phyloP scores from a whole-genome alignment of 2,329 filamentous ascomycete species.

The Rosellinia necatrix region DNA sequence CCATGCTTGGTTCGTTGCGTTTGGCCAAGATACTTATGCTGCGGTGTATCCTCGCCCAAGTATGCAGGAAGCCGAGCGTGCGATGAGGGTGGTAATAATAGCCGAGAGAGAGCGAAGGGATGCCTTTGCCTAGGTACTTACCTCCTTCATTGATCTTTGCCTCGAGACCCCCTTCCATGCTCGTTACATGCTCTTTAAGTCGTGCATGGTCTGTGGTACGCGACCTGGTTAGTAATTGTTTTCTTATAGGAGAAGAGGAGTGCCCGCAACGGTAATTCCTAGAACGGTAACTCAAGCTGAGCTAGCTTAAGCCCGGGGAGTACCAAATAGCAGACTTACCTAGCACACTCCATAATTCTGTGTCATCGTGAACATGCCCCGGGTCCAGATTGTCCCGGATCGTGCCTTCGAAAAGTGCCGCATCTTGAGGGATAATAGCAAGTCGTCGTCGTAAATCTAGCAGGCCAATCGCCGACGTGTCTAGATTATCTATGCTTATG shows the following conservation, averaged over 20 bases:
- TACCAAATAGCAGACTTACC: slow-evolving; percentile 60
- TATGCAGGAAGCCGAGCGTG: slow-evolving; percentile 36
- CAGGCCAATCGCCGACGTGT: slow-evolving; percentile 88
- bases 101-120: slow-evolving; percentile 38
- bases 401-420: slow-evolving; percentile 90
- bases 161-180: slow-evolving; percentile 88
- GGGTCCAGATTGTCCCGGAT: slow-evolving; percentile 96
- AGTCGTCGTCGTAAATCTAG: slow-evolving; percentile 86
- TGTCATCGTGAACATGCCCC: slow-evolving; percentile 92
- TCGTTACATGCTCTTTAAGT: slow-evolving; percentile 84
- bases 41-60: slow-evolving; percentile 28
- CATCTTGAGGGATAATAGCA: slow-evolving; percentile 97
- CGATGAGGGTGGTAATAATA: slow-evolving; percentile 38
- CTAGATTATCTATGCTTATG: slow-evolving; percentile 86
- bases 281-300: slow-evolving; percentile 10
- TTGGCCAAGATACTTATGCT: slow-evolving; percentile 24
- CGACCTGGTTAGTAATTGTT: slow-evolving; percentile 45
- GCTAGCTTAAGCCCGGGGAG: slow-evolving; percentile 24
- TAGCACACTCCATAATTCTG: slow-evolving; percentile 93
- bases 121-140: slow-evolving; percentile 54
- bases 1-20: slow-evolving; percentile 20
- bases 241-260: slow-evolving; percentile 26
- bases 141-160: slow-evolving; percentile 92
- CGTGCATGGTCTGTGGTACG: slow-evolving; percentile 77
- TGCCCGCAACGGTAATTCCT: not conserved